phyloP scores from a whole-genome alignment of 352 stramenopile genomes.

The Pythium inflatum region DNA sequence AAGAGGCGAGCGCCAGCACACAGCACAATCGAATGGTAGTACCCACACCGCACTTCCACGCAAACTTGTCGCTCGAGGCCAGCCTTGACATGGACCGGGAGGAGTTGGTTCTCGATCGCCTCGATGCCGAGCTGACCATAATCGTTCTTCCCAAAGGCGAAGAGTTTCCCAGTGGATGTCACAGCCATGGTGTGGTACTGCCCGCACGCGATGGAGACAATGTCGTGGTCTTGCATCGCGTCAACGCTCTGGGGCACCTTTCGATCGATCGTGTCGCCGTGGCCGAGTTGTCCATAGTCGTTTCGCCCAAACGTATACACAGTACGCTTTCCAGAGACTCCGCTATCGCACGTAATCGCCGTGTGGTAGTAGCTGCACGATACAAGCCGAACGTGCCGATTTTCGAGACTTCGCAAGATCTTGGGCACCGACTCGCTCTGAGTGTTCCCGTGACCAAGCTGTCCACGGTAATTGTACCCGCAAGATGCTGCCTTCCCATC shows the following conservation, averaged over 20 bases:
- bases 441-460: conserved; percentile 85
- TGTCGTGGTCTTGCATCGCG: conserved; percentile 53
- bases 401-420: conserved; percentile 41
- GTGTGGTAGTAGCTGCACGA: conserved; percentile 89
- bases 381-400: conserved; percentile 82
- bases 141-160: conserved; percentile 94
- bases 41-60: conserved; percentile 84
- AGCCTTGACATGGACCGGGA: conserved; percentile 53
- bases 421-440: conserved; percentile 59
- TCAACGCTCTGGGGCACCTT: conserved; percentile 83
- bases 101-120: conserved; percentile 61
- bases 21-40: conserved; percentile 92
- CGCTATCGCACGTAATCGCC: conserved; percentile 68
- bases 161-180: conserved; percentile 66
- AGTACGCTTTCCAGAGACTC: conserved; percentile 72
- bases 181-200: conserved; percentile 92
- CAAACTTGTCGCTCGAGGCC: conserved; percentile 67
- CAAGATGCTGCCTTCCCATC: conserved; percentile 85
- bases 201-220: conserved; percentile 86
- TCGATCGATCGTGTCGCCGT: conserved; percentile 87
- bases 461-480: conserved; percentile 88
- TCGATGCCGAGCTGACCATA: conserved; percentile 93
- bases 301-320: conserved; percentile 94
- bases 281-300: conserved; percentile 92
- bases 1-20: conserved; percentile 72